phyloP scores from a whole-genome alignment of 306 rosid genomes.

The Senna siamea region DNA sequence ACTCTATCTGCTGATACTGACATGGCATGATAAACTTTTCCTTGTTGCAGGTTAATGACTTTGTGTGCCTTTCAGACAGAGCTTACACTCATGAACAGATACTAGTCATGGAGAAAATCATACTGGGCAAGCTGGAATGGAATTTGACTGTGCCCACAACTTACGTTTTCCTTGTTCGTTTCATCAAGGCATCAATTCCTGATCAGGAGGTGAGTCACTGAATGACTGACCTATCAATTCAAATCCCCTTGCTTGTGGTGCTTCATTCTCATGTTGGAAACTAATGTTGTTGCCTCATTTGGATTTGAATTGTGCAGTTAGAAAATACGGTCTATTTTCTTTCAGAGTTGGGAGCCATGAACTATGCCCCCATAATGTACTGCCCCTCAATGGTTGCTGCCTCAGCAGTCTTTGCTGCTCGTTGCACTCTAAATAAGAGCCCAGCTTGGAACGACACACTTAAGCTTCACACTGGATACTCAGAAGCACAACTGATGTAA shows the following conservation, averaged over 20 bases:
- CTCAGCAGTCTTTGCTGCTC: slow-evolving; percentile 61
- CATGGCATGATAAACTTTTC: too few relatives aligned
- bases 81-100: slow-evolving; percentile 59
- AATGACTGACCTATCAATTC: neutral
- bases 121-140: slow-evolving; percentile 64
- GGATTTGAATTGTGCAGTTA: slow-evolving; percentile 36
- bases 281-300: too few relatives aligned
- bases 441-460: slow-evolving; percentile 65
- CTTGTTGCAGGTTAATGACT: slow-evolving; percentile 59
- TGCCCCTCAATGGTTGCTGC: slow-evolving; percentile 70
- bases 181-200: slow-evolving; percentile 60
- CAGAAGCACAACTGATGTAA: slow-evolving; percentile 55
- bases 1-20: too few relatives aligned
- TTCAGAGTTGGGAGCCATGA: slow-evolving; percentile 59
- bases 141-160: slow-evolving; percentile 64
- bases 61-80: slow-evolving; percentile 61
- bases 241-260: neutral
- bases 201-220: slow-evolving; percentile 43
- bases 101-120: slow-evolving; percentile 59
- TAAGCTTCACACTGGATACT: slow-evolving; percentile 58
- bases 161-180: slow-evolving; percentile 62
- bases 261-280: too few relatives aligned
- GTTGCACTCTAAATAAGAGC: slow-evolving; percentile 50
- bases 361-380: slow-evolving; percentile 50
- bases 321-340: slow-evolving; percentile 57